Percentiles rank a stretch among this genome's conserved stretches.
These are phyloP conservation scores for Lindgomyces ingoldianus DNA, from an alignment of 495 filamentous ascomycete genomes.

Conservation along the genomic window DNA sequence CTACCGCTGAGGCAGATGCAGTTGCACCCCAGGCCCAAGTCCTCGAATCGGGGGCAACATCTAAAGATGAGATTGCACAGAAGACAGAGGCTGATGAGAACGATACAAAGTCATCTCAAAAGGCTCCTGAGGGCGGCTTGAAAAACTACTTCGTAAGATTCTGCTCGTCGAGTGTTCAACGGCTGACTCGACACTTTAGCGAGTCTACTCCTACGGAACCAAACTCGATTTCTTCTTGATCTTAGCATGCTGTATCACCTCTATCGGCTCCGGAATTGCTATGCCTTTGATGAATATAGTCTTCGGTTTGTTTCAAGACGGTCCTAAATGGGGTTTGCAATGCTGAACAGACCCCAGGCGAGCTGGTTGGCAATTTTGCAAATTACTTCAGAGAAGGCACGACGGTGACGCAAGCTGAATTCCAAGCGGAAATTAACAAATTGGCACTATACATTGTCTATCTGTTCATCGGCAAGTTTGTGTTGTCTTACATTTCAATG, in stretches of 20 bases:
- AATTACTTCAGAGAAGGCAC: conserved; percentile 31
- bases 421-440: conserved; percentile 28
- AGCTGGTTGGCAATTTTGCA: conserved; percentile 34
- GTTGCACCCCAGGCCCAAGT: no score
- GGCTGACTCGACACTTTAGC: no score
- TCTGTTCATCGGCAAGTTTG: conserved; percentile 62
- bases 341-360: conserved; percentile 11
- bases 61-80: no score
- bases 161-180: no score
- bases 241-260: conserved; percentile 17
- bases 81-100: no score
- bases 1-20: no score
- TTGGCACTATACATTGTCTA: conserved; percentile 61
- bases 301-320: conserved; percentile 32
- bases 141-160: no score
- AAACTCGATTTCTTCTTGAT: conserved; percentile 33
- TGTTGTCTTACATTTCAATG: conserved; percentile 58
- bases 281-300: conserved; percentile 39
- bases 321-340: not conserved
- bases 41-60: no score
- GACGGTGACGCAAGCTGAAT: conserved; percentile 31
- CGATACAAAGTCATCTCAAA: no score
- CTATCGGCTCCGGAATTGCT: conserved; percentile 39
- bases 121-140: no score
- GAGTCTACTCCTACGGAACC: no score